A percentile compares a stretch with the other conserved stretches of the same genome.
phyloP scores from a whole-genome alignment of 73 alveolate genomes.

The Paramecium biaurelia region DNA sequence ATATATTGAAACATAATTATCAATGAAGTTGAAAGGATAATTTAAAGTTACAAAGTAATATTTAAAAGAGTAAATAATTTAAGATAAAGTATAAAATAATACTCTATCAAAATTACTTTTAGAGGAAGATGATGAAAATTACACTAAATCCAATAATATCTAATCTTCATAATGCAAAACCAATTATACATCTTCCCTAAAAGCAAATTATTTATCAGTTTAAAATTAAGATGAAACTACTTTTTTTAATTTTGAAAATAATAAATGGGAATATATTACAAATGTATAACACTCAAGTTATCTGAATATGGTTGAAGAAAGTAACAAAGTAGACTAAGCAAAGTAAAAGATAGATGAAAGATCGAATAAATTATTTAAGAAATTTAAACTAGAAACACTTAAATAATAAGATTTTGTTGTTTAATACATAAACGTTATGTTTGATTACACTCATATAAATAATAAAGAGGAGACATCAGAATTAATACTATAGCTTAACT shows the following conservation, averaged over 20 bases:
- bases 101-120: neutral
- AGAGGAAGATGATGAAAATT: neutral
- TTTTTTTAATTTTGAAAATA: neutral
- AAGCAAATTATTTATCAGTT: neutral
- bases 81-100: neutral
- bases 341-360: neutral
- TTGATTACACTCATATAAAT: neutral
- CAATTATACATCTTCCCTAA: neutral
- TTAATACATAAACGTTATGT: neutral
- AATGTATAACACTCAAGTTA: neutral
- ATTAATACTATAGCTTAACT: neutral
- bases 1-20: neutral
- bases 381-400: neutral
- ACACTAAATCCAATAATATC: neutral
- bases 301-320: neutral
- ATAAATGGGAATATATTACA: neutral
- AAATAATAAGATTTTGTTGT: neutral
- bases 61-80: neutral
- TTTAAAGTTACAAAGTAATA: neutral
- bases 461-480: neutral
- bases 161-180: neutral
- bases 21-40: neutral
- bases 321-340: neutral
- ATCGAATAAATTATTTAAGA: neutral
- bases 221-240: neutral